A percentile compares a stretch with the other conserved stretches of the same genome.
Evolutionary conservation across 1,284 basidiomycete species (phyloP).

Genomic region (Calocybe gambosa): DNA sequence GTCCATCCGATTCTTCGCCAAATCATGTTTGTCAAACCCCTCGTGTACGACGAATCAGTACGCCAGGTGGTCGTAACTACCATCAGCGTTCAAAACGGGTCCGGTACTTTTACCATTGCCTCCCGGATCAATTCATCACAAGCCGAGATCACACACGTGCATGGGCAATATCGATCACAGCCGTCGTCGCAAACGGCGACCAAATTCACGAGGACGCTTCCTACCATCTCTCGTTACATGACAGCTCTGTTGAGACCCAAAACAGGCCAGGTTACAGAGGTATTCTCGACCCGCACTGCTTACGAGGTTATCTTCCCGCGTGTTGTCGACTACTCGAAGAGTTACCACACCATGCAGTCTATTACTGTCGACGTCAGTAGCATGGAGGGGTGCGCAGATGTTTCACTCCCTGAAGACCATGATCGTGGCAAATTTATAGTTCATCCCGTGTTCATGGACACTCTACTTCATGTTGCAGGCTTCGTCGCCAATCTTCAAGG

Average conservation of each 20-base stretch:
- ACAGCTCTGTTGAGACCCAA: slow-evolving; percentile 23
- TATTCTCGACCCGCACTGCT: slow-evolving; percentile 48
- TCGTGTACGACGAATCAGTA: slow-evolving; percentile 40
- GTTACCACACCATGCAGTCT: slow-evolving; percentile 52
- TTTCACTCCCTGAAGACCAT: slow-evolving; percentile 34
- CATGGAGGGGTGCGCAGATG: slow-evolving; percentile 47
- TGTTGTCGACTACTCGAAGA: slow-evolving; percentile 56
- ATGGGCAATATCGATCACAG: slow-evolving; percentile 39
- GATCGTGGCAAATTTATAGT: slow-evolving; percentile 32
- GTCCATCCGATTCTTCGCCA: slow-evolving; percentile 34
- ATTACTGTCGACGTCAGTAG: slow-evolving; percentile 43
- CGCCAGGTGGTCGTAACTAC: slow-evolving; percentile 33
- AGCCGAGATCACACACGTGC: slow-evolving; percentile 38
- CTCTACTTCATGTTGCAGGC: slow-evolving; percentile 61
- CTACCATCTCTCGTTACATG: slow-evolving; percentile 31
- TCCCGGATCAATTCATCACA: slow-evolving; percentile 28
- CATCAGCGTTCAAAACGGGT: slow-evolving; percentile 32
- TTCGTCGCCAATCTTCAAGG: slow-evolving; percentile 60
- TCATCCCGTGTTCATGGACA: slow-evolving; percentile 60
- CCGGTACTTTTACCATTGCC: slow-evolving; percentile 40
- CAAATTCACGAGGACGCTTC: slow-evolving; percentile 34
- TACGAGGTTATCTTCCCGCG: slow-evolving; percentile 66
- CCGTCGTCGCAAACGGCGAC: slow-evolving; percentile 24
- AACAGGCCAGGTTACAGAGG: slow-evolving; percentile 29
- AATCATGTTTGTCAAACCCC: slow-evolving; percentile 45